These are phyloP conservation scores for Nothophoma quercina DNA, from an alignment of 2,329 filamentous ascomycete genomes.

Conservation along the genomic window DNA sequence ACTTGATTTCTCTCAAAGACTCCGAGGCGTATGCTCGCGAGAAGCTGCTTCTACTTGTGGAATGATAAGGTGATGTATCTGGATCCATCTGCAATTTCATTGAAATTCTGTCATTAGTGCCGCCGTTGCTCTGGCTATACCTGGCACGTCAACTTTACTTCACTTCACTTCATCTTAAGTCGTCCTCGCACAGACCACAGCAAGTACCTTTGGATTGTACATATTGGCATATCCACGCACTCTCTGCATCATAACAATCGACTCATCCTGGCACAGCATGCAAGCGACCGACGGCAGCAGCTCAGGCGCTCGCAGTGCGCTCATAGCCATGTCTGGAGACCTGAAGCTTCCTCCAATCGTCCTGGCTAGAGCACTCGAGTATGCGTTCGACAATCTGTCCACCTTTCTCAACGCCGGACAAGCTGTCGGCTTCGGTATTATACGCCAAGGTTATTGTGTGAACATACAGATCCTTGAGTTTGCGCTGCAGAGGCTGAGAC, in stretches of 20 bases:
- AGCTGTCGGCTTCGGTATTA: slow-evolving; percentile 3
- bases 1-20: no score
- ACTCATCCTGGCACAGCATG: neutral
- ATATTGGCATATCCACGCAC: neutral
- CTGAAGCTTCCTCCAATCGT: neutral
- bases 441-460: neutral
- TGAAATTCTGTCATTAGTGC: no score
- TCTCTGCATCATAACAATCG: neutral
- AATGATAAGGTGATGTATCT: no score
- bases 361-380: neutral
- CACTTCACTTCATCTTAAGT: no score
- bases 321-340: neutral
- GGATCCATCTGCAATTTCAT: no score
- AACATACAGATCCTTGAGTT: neutral
- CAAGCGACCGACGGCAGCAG: slow-evolving; percentile 3
- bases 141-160: neutral
- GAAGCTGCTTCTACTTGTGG: no score
- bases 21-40: no score
- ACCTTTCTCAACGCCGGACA: neutral
- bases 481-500: slow-evolving; percentile 1
- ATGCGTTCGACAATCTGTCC: neutral
- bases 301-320: neutral
- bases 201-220: no score
- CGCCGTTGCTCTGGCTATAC: neutral
- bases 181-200: neutral